Percentiles rank a stretch among this genome's conserved stretches.
These are phyloP conservation scores for Cryptococcus hybrid DNA, from an alignment of 1,284 basidiomycete genomes.

Conservation along the genomic window DNA sequence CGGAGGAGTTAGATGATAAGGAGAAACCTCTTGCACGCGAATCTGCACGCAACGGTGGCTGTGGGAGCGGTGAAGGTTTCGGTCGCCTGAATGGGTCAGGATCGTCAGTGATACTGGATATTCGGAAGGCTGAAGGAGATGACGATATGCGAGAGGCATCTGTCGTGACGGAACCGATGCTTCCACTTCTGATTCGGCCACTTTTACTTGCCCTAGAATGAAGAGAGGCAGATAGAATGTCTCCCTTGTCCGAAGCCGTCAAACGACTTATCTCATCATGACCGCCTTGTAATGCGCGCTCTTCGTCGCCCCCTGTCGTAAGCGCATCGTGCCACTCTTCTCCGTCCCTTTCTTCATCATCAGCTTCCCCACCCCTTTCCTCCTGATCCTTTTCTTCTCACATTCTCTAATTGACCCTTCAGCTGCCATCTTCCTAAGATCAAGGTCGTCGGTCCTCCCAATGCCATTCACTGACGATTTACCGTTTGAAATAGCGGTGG, in stretches of 20 bases:
- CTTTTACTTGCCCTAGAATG: neutral
- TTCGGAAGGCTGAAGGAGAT: slow-evolving; percentile 12
- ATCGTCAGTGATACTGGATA: slow-evolving; percentile 6
- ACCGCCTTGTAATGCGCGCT: no score
- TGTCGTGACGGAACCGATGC: slow-evolving; percentile 25
- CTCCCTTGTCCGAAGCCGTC: neutral
- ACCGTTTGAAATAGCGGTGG: neutral
- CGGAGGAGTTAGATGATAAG: slow-evolving; percentile 35
- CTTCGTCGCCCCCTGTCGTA: neutral
- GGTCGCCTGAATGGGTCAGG: neutral
- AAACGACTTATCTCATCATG: no score
- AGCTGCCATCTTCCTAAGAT: slow-evolving; percentile 26
- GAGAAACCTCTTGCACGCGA: slow-evolving; percentile 31
- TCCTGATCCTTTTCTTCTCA: slow-evolving; percentile 4
- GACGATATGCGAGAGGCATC: slow-evolving; percentile 23
- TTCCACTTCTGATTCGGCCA: slow-evolving; percentile 24
- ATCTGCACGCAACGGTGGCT: neutral
- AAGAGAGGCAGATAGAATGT: neutral
- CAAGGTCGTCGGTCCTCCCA: slow-evolving; percentile 23
- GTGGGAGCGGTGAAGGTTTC: neutral
- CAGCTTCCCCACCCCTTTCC: slow-evolving; percentile 2
- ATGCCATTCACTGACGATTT: neutral
- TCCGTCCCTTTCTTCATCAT: slow-evolving; percentile 12
- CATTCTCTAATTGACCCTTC: slow-evolving; percentile 6
- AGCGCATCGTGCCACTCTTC: slow-evolving; percentile 24